Evolutionary conservation across 176 grass and related monocot species (phyloP).

Genomic region (Cocos nucifera): DNA sequence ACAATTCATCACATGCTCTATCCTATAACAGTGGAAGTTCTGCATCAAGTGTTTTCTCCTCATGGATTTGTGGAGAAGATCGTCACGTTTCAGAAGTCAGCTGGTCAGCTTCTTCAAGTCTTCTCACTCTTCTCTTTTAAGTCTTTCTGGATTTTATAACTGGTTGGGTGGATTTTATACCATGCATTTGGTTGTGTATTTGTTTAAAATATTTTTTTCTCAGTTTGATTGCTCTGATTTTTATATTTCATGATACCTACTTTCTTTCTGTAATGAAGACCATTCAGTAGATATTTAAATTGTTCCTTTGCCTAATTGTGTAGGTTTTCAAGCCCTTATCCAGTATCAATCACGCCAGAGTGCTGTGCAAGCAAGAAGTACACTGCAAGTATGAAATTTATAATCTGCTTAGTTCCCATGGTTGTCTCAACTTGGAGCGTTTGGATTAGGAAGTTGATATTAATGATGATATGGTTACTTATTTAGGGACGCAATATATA

Average conservation of each 20-base stretch:
- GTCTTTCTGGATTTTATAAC: no score
- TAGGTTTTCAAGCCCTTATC: constrained; percentile 96
- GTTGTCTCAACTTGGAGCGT: no score
- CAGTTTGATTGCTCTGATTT: no score
- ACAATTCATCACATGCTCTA: constrained; percentile 99
- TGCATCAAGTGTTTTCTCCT: constrained; percentile 98
- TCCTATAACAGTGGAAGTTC: constrained; percentile 97
- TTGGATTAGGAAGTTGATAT: no score
- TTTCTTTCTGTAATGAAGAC: neutral
- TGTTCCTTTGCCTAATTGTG: constrained; percentile 4
- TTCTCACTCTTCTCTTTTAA: constrained; percentile 12
- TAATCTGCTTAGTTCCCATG: constrained; percentile 12
- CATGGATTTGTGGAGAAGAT: constrained; percentile 98
- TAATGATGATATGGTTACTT: constrained; percentile 8
- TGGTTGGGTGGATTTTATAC: no score
- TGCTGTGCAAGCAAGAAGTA: constrained; percentile 72
- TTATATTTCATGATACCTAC: no score
- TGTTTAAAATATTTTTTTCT: no score
- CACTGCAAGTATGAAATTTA: constrained; percentile 70
- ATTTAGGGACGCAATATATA: constrained; percentile 94
- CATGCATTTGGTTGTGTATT: no score
- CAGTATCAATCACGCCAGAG: constrained; percentile 72
- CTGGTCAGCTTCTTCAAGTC: constrained; percentile 58
- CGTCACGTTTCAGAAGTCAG: constrained; percentile 99
- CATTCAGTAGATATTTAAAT: constrained; percentile 10